Evolutionary conservation across 805 yeast genomes (phyloP), one percentile per base, ranked within the genome.

Genomic region (Spathaspora hagerdaliae): DNA sequence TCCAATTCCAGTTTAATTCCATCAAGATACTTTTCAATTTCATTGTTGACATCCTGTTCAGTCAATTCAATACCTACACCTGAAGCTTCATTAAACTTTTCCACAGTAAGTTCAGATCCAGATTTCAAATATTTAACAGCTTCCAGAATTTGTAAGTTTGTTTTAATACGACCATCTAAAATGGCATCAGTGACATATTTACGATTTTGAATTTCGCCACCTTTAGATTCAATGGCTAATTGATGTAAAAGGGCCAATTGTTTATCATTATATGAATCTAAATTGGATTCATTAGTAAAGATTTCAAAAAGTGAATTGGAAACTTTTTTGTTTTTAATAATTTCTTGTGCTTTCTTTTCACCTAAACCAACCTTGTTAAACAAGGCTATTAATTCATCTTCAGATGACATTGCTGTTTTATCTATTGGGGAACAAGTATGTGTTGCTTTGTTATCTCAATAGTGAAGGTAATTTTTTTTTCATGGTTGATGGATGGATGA

Each of bases 41-140:
- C 77, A 0, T 55, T 61, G 49, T 75, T 75, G 41, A 88, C 87
- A 43, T 87, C 82, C 4, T 78, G 85, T 35, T 75, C 81, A 11
- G 85, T 75, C 35, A 91, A 72, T 38, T 74, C 85, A 37, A 86
- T 69, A 38, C 98, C 98, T 26, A 86, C 91, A 57, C 97, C 98
- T 14, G 78, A 66, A 24, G 75, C 78, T n/a, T 58, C 57, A 46
- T 87, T 79, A 63, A 89, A 69, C 32, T 71, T 84, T 9, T 65
- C 78, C 26, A 39, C 31, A 27, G 27, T 34, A 8, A 56, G 61
- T 10, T 77, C 78, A 11, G 71, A 59, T 14, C 26, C 37, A 2
- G 40, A 29, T 9, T 71, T 63, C 38, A 87, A 67, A 59, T 88
- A 94, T 62, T 87, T 81, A 63, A 80, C 77, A 5, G 87, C 96